Conservation (phyloP, 2,329 filamentous ascomycete species). For the Paecilomyces niveus region DNA sequence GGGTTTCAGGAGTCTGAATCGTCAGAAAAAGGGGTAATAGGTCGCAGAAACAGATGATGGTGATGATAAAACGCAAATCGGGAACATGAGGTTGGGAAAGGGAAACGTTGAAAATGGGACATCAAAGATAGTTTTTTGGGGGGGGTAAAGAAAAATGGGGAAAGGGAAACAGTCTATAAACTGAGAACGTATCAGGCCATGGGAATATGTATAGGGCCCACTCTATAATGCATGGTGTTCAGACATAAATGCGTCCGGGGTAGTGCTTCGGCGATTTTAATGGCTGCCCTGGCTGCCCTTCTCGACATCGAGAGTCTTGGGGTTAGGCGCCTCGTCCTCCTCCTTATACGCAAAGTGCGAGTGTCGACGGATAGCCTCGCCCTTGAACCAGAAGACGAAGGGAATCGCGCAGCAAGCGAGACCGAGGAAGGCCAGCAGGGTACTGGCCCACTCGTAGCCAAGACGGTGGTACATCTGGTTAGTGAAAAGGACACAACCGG, state of each 20-base stretch:
- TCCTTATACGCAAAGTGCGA: slow-evolving; percentile 66
- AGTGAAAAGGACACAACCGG: slow-evolving; percentile 69
- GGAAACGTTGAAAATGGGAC: background rate
- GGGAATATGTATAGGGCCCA: background rate
- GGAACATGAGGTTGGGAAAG: background rate
- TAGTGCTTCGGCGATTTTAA: background rate
- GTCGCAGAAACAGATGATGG: background rate
- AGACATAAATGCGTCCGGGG: background rate
- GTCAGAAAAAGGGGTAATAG: background rate
- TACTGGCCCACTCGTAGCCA: slow-evolving; percentile 68
- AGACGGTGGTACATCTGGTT: slow-evolving; percentile 70
- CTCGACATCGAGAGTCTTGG: slow-evolving; percentile 4
- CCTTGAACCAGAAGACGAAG: slow-evolving; percentile 73
- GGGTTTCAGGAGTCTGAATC: background rate
- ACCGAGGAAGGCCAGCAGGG: slow-evolving; percentile 64
- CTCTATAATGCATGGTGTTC: background rate
- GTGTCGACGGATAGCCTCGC: slow-evolving; percentile 59
- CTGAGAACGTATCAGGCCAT: background rate
- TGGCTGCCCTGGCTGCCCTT: slow-evolving; percentile 1
- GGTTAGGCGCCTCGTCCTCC: slow-evolving; percentile 40
- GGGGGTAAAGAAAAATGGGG: background rate
- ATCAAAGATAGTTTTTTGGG: background rate
- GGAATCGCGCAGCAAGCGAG: slow-evolving; percentile 76
- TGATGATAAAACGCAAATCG: background rate
- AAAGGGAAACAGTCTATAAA: background rate